Base-by-base conservation (phyloP, 106 monocot genomes). In the Dendrobium huoshanense region DNA sequence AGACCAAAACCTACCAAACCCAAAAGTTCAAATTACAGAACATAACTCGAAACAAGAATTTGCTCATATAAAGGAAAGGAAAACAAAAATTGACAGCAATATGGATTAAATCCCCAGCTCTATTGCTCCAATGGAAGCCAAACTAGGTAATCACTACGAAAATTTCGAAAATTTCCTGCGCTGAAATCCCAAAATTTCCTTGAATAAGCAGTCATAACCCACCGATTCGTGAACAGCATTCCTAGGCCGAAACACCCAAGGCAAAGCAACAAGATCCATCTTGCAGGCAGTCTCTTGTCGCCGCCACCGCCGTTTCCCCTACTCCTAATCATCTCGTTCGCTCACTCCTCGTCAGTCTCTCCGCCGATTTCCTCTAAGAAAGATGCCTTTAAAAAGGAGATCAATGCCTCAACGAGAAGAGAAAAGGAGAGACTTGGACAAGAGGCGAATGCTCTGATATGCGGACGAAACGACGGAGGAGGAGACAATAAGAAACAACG, bases 151-250 rank as follows among this genome's bases (percentile, higher is more conserved):
- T 67, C 9, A 37, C 37, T 37, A 37, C 2, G 37, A 37, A 37
- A 37, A 37, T 37, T 70, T 70, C 33, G 61, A 64, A 64, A n/a
- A 64, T 64, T 64, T 64, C n/a, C n/a, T 17, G 5, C 17, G 1
- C 61, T 16, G 61, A 61, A 3, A n/a, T n/a, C 5, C 18, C 61
- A 61, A 5, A 61, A 61, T 61, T 61, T 9, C 61, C 10, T 4
- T 65, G 65, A 13, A 37, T 72, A 15, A 7, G 37, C 11, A 40
- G 18, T 41, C 27, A 74, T 74, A 22, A 74, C 43, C 41, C n/a
- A 92, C 92, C 86, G 85, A 55, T 90, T 72, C 1, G 88, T 82
- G 81, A 88, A 92, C 68, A 90, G 79, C 90, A 88, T 80, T 22
- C 92, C 92, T 41, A 92, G 82, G 48, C 78, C 77, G 78, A 92